Base-by-base conservation (phyloP, 495 filamentous ascomycete species). In the Parachaetomium inaequale region DNA sequence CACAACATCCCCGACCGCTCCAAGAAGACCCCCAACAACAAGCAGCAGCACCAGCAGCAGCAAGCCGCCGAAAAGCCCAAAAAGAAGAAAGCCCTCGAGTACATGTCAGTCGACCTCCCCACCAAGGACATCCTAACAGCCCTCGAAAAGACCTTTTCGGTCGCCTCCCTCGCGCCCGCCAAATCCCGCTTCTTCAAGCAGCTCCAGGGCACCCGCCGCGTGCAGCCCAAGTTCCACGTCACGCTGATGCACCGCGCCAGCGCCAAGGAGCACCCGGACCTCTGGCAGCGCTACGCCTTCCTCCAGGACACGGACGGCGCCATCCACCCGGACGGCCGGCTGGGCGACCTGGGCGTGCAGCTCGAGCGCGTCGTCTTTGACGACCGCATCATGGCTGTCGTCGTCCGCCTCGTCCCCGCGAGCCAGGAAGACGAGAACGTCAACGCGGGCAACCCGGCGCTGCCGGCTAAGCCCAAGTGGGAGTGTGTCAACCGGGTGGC, bases 181-280 rank as follows among this genome's bases (percentile, higher is more conserved):
- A 78, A 78, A 17, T 74, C 84, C 4, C 82, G 79, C 31, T 86
- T 96, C 64, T 98, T 87, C 81, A 80, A 84, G 63, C 83, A 89
- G 47, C 87, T 98, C 28, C 79, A 90, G 65, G 79, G 86, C 43
- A 76, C 79, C 1, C 82, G 87, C 26, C 89, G 94, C 54, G 72
- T 98, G 21, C 94, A 98, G 72, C 67, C 83, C 34, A 75, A 83
- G n/a, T 98, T 97, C 76, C 94, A 98, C 73, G 88, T 98, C 58
- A 98, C 94, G 0, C 83, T 98, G 15, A 91, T 96, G 70, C 94
- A 98, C 73, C 87, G 85, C 51, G 85, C 87, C 11, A 74, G 74
- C 2, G 73, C 86, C 25, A 76, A 78, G 47, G 71, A 85, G 43
- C 70, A 84, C 62, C 79, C 85, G 0, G 83, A 86, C 1, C 74